These are phyloP conservation scores for Ceratobasidium papillatum DNA, from an alignment of 1,284 basidiomycete species.

Conservation along the genomic window DNA sequence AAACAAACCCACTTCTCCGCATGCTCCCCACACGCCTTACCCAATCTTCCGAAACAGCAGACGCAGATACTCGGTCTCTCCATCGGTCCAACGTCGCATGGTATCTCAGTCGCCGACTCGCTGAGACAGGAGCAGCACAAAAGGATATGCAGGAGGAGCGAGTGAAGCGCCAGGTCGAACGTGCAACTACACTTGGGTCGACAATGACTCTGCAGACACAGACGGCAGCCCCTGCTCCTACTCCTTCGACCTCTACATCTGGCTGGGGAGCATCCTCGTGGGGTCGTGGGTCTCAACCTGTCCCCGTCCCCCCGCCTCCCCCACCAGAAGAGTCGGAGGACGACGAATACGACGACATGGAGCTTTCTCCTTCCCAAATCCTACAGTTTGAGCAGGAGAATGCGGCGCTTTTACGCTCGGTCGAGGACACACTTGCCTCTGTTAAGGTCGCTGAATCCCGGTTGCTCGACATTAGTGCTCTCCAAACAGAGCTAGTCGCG, in stretches of 20 bases:
- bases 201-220: slow-evolving; percentile 47
- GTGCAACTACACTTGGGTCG: slow-evolving; percentile 80
- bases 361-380: slow-evolving; percentile 83
- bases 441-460: slow-evolving; percentile 89
- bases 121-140: slow-evolving; percentile 78
- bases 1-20: slow-evolving; percentile 67
- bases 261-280: slow-evolving; percentile 38
- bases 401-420: slow-evolving; percentile 79
- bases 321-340: slow-evolving; percentile 60
- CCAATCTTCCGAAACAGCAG: slow-evolving; percentile 62
- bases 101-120: slow-evolving; percentile 81
- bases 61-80: slow-evolving; percentile 77
- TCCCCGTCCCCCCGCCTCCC: slow-evolving; percentile 26
- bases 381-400: slow-evolving; percentile 92
- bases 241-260: slow-evolving; percentile 16
- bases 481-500: slow-evolving; percentile 87
- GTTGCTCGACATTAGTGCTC: slow-evolving; percentile 85
- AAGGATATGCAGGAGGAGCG: slow-evolving; percentile 90
- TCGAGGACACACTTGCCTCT: slow-evolving; percentile 83
- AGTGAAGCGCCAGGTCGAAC: slow-evolving; percentile 80
- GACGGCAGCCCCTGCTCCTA: slow-evolving; percentile 33
- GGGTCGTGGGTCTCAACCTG: slow-evolving; percentile 21
- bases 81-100: slow-evolving; percentile 87
- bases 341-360: slow-evolving; percentile 62
- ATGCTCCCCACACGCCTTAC: slow-evolving; percentile 72